Percentiles rank a stretch among this genome's conserved stretches.
Conservation (phyloP, 192 early-diverging fungal genomes). For the Dissophora ornata region DNA sequence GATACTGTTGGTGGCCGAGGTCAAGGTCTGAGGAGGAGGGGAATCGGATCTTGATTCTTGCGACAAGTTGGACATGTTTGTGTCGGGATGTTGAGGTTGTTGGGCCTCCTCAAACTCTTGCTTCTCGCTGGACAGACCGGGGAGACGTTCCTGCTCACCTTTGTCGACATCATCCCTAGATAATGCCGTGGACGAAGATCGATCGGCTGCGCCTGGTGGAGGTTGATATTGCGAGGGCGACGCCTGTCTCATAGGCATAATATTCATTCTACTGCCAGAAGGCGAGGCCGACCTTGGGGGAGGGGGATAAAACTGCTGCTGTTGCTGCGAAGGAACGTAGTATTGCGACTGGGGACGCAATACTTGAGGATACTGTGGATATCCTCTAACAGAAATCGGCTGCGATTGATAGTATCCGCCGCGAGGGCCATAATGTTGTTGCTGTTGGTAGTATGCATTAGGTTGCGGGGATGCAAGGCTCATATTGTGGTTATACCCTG, state of each 20-base stretch:
- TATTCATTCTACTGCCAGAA: no score
- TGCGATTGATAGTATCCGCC: background rate
- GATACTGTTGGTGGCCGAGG: background rate
- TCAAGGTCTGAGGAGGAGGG: background rate
- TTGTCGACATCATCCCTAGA: background rate
- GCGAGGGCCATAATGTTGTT: background rate
- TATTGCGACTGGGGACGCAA: constrained; percentile 1
- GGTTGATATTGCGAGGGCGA: background rate
- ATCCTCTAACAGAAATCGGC: no score
- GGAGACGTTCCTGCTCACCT: background rate
- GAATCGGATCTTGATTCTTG: background rate
- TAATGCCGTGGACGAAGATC: background rate
- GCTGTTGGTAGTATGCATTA: background rate
- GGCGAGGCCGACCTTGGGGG: background rate
- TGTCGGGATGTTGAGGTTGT: background rate
- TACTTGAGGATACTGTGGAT: background rate
- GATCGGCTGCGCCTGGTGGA: background rate
- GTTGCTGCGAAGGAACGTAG: constrained; percentile 8
- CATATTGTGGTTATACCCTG: background rate
- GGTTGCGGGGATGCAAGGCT: no score
- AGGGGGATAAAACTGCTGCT: background rate
- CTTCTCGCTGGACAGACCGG: background rate
- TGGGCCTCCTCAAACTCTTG: background rate
- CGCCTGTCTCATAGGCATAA: no score
- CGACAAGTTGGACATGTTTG: constrained; percentile 2